Base-by-base conservation (phyloP, 345 rosid genomes). In the Bruguiera parviflora region DNA sequence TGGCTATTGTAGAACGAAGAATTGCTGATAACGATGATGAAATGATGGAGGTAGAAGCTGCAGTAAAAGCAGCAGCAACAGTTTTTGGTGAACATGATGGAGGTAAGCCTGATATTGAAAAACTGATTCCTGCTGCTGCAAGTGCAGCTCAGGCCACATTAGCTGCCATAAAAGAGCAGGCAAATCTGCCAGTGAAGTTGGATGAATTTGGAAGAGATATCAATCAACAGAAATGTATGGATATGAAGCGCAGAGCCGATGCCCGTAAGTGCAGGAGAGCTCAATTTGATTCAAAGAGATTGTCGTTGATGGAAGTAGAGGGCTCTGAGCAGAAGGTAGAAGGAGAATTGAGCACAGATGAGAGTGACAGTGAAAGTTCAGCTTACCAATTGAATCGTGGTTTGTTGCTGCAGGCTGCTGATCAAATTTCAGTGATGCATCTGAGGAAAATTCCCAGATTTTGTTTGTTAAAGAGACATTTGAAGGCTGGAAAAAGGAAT, bases 261-360 rank as follows among this genome's bases (percentile, higher is more conserved):
- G 92, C 91, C 28, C 91, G 93, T 67, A 85, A 80, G 71, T 78
- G 73, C 53, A 84, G 90, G 84, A 91, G 83, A 79, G 79, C 86
- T 71, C 85, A 56, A 31, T 91, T 82, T 80, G 98, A 93, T 78
- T 76, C 81, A 6, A 91, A 85, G 81, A 83, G 87, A 73, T 70
- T 85, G 53, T 86, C 87, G 63, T 83, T 84, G 65, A 82, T 91
- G 96, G 87, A 89, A 67, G 43, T 86, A 31, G 93, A 91, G 29
- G 64, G 72, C 71, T 69, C 88, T 49, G 68, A 74, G 75, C 82
- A 73, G 75, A 91, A 85, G 85, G 68, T 88, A 74, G 98, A 94
- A 84, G 98, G 97, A 70, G 98, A 94, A 84, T 92, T 96, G 13
- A 92, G 96, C 85, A 88, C 96, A 53, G 97, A 95, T 80, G 97